These are phyloP conservation scores for Hirsutella minnesotensis DNA, from an alignment of 2,329 filamentous ascomycete genomes.

Conservation along the genomic window DNA sequence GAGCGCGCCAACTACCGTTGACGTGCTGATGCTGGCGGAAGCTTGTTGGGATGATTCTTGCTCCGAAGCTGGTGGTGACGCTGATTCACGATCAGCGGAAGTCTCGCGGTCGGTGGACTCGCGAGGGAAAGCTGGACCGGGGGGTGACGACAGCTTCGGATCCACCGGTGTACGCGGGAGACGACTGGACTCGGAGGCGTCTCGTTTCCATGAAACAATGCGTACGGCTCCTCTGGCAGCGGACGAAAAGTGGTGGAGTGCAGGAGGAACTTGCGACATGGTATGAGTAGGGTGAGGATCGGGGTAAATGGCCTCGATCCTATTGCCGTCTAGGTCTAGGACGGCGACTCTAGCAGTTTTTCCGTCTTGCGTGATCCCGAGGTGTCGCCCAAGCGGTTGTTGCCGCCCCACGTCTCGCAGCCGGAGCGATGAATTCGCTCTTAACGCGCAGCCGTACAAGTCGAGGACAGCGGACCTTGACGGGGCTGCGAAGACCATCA, in stretches of 20 bases:
- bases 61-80: not conserved
- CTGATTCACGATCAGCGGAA: not conserved
- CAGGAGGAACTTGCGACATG: not conserved
- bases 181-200: no score
- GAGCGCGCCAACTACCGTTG: slow-evolving; percentile 61
- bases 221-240: not conserved
- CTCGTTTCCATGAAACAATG: not conserved
- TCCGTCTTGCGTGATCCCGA: not conserved
- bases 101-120: not conserved
- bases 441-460: slow-evolving; percentile 60
- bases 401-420: slow-evolving; percentile 12
- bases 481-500: slow-evolving; percentile 56
- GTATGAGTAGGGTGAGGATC: slow-evolving; percentile 11
- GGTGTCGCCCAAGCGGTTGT: not conserved
- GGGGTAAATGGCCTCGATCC: slow-evolving; percentile 61
- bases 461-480: slow-evolving; percentile 53
- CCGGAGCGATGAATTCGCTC: slow-evolving; percentile 41
- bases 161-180: no score
- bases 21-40: slow-evolving; percentile 29
- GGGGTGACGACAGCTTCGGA: not conserved
- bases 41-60: not conserved
- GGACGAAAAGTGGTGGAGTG: not conserved
- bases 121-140: not conserved
- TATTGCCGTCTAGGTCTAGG: slow-evolving; percentile 73
- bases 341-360: slow-evolving; percentile 38